Percentiles rank a stretch among this genome's conserved stretches.
Evolutionary conservation across 1,284 basidiomycete species (phyloP).

Genomic region (Rugosomyces carneus): DNA sequence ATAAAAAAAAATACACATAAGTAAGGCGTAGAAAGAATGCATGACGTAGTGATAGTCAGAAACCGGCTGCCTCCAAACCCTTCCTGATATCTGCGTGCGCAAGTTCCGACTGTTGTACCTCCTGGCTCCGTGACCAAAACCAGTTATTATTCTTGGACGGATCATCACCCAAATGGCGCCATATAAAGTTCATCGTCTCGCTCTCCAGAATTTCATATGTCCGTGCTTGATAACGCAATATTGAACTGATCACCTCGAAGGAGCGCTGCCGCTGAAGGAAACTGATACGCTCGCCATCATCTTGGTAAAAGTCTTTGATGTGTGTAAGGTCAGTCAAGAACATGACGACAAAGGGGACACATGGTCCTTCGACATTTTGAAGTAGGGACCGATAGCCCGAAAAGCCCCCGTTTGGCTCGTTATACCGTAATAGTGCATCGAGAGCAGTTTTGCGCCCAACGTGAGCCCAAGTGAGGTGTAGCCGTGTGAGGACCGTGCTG

Average conservation of each 20-base stretch:
- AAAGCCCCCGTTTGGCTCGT: conserved; percentile 54
- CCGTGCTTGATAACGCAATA: conserved; percentile 53
- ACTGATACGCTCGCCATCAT: conserved; percentile 39
- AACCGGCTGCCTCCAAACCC: conserved; percentile 55
- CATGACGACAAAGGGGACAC: conserved; percentile 61
- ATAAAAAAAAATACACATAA: not conserved
- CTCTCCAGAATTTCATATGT: conserved; percentile 46
- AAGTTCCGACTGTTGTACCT: conserved; percentile 51
- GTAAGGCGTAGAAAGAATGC: not conserved
- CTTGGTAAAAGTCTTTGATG: conserved; percentile 44
- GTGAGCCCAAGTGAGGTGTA: conserved; percentile 66
- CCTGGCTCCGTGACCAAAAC: conserved; percentile 54
- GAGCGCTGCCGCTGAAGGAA: conserved; percentile 54
- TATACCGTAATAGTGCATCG: conserved; percentile 46
- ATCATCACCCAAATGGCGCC: conserved; percentile 36
- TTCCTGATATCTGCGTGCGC: conserved; percentile 57
- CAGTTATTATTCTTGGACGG: conserved; percentile 37
- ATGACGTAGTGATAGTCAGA: conserved; percentile 27
- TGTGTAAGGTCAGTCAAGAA: conserved; percentile 57
- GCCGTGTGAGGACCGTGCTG: conserved; percentile 47
- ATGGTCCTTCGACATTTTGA: conserved; percentile 47
- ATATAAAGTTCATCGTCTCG: conserved; percentile 42
- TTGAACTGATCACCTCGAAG: conserved; percentile 46
- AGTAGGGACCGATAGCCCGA: conserved; percentile 49
- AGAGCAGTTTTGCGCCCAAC: conserved; percentile 44